These are phyloP conservation scores for Kalanchoe fedtschenkoi DNA, from an alignment of 164 flowering plant genomes.

Conservation along the genomic window DNA sequence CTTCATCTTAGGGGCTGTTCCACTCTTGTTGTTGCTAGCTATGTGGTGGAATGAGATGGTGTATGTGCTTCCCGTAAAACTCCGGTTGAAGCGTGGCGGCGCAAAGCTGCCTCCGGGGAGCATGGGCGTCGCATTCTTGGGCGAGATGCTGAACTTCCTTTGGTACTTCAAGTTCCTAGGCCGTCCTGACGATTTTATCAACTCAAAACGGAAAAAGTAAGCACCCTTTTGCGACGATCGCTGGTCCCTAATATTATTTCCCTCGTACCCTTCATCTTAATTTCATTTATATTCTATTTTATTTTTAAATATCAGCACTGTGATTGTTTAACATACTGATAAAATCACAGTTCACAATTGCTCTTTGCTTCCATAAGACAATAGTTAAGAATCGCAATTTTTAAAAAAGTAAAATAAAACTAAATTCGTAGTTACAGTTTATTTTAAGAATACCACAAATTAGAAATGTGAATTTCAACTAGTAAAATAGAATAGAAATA, in stretches of 20 bases:
- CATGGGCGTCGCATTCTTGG: slow-evolving; percentile 38
- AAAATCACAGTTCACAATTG: too few species aligned
- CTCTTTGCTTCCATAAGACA: too few species aligned
- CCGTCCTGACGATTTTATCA: slow-evolving; percentile 41
- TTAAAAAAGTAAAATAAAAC: too few species aligned
- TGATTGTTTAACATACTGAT: too few species aligned
- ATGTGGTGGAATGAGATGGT: slow-evolving; percentile 19
- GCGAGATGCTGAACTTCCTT: slow-evolving; percentile 37
- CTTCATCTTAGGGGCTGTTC: not conserved
- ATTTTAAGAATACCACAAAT: too few species aligned
- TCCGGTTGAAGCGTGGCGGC: not conserved
- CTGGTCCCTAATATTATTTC: not conserved
- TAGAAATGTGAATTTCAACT: too few species aligned
- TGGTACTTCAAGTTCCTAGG: slow-evolving; percentile 47
- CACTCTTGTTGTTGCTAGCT: slow-evolving; percentile 5
- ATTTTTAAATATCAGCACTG: too few species aligned
- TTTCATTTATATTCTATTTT: too few species aligned
- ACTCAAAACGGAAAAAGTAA: slow-evolving; percentile 26
- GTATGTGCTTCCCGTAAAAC: slow-evolving; percentile 12
- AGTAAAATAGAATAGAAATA: too few species aligned
- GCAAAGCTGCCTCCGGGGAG: slow-evolving; percentile 32
- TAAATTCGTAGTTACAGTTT: too few species aligned
- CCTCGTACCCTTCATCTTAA: not conserved
- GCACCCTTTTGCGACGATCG: not conserved
- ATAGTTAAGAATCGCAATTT: too few species aligned